phyloP scores from a whole-genome alignment of 2,329 filamentous ascomycete species.

The Aureobasidium sp. region DNA sequence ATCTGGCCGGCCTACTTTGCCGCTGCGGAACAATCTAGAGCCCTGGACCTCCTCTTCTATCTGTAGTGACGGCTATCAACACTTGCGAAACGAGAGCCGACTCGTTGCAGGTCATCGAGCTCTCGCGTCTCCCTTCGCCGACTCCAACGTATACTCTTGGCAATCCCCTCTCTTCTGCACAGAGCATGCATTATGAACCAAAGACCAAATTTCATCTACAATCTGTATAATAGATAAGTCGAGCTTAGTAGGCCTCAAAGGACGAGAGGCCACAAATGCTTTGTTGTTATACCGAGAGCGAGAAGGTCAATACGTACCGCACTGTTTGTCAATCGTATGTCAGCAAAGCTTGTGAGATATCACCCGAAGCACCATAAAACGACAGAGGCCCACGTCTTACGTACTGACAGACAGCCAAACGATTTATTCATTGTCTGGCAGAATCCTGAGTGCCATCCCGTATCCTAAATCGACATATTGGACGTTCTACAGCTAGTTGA shows the following conservation, averaged over 20 bases:
- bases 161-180: not conserved
- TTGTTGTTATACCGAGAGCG: not conserved
- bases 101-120: not conserved
- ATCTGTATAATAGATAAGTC: not conserved
- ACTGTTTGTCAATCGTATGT: not conserved
- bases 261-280: not conserved
- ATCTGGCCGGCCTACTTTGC: slow-evolving; percentile 2
- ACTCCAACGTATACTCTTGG: not conserved
- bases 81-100: not conserved
- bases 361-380: not conserved
- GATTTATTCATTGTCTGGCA: not conserved
- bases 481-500: not conserved
- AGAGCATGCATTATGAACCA: not conserved
- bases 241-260: not conserved
- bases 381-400: not conserved
- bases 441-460: not conserved
- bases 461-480: too few relatives aligned
- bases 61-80: not conserved
- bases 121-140: not conserved
- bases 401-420: too few relatives aligned
- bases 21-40: not conserved
- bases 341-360: not conserved
- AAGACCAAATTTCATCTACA: not conserved
- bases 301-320: not conserved
- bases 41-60: not conserved